Base-by-base conservation (phyloP, 768 basidiomycete genomes). In the Dentipellis sp. region DNA sequence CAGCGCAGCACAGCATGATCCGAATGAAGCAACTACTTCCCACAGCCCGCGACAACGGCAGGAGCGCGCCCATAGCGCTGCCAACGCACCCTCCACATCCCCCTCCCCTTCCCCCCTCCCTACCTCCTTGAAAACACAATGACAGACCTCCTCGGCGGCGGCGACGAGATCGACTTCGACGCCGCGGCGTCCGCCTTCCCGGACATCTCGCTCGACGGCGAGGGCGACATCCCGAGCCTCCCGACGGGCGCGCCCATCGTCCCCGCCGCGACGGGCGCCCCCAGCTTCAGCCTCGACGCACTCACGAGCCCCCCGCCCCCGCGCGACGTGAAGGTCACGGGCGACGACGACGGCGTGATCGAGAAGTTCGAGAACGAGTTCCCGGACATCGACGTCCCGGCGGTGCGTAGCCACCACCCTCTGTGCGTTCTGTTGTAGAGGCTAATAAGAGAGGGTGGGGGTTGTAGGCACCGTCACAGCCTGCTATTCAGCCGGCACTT, bases 331-430 rank as follows among this genome's bases (percentile, higher is more conserved):
- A 90, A 80, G 65, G 84, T 91, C 40, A 94, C 91, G 0, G 90
- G 89, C 0, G 83, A 90, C 64, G 88, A 91, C 60, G 88, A 90
- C 52, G 52, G 55, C 6, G 61, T 39, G 60, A 79, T 94, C 57
- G 86, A 90, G 56, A 82, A 86, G 68, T 94, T 94, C 61, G 84
- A 92, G 71, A 85, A 72, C 67, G 82, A 90, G 56, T 94, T 93
- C 67, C 91, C 91, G 0, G 91, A 88, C 53, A 78, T 94, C 58
- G 83, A 84, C 53, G 71, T 79, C 56, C 71, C 71, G 12, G 65
- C 63, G 55, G 78, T 78, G 64, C 38, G 73, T 52, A n/a, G 36
- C 11, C 21, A 21, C 22, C 12, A 34, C 34, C 16, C 49, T 45
- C 56, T 71, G 67, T 38, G 38, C 12, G 34, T 40, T 49, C 2